phyloP scores from a whole-genome alignment of 2,329 filamentous ascomycete genomes.

The Fusarium sp. region DNA sequence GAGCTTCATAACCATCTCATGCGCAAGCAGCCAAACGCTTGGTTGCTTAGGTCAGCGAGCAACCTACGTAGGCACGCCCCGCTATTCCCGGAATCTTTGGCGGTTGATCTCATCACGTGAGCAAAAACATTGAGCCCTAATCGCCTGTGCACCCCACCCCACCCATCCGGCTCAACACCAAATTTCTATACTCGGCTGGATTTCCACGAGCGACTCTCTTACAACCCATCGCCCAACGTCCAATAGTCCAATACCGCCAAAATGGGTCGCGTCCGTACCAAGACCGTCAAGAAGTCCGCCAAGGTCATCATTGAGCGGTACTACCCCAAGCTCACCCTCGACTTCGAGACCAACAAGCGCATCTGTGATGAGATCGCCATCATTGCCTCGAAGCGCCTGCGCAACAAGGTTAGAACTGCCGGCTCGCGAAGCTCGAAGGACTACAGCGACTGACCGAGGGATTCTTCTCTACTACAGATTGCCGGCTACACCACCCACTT shows the following conservation, averaged over 20 bases:
- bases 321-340: constrained; percentile 97
- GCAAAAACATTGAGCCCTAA: constrained; percentile 49
- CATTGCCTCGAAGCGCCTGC: constrained; percentile 98
- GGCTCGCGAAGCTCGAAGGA: constrained; percentile 3
- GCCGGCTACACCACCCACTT: constrained; percentile 98
- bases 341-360: constrained; percentile 99
- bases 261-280: constrained; percentile 80
- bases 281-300: constrained; percentile 84
- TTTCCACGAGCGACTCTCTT: constrained; percentile 48
- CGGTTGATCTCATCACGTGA: constrained; percentile 45
- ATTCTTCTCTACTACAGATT: constrained; percentile 71
- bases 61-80: background rate
- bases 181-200: constrained; percentile 46
- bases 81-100: background rate
- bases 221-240: constrained; percentile 55
- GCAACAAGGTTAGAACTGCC: constrained; percentile 87
- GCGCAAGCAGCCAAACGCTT: too few relatives aligned
- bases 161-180: constrained; percentile 46
- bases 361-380: constrained; percentile 99
- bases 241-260: constrained; percentile 68
- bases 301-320: constrained; percentile 99
- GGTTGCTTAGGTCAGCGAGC: background rate
- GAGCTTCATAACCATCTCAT: background rate
- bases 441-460: constrained; percentile 37
- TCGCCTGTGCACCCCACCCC: constrained; percentile 33